Evolutionary conservation across 345 rosid species (phyloP), one percentile per base, ranked within the genome.

Genomic region (Bruguiera parviflora): DNA sequence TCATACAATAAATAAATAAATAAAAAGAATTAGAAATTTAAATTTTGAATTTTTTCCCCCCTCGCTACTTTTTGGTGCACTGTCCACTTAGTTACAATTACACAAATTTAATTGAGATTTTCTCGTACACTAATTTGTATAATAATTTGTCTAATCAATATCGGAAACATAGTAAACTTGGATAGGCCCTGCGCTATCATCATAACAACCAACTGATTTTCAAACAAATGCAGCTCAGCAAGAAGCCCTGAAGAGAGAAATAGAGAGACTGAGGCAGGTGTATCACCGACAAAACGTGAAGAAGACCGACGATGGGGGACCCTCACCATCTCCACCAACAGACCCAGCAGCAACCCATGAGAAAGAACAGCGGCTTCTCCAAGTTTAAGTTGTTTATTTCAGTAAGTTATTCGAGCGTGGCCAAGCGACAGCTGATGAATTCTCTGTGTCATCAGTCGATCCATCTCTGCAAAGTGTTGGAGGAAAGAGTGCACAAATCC

Each of bases 211-310:
- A 43, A 13, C 49, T 4, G 49, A 13, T 13, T 43, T 11, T 43
- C 3, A 43, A 43, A 43, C 49, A 43, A 43, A 43, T 71, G 73
- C 76, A 77, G 80, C 80, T 59, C 80, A 77, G 58, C 77, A 77
- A 58, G 80, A 72, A 58, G 80, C 80, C 53, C 56, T 77, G 67
- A 77, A 72, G 73, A 77, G 77, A 59, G 80, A 77, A 47, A 77
- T 77, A 68, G 77, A 77, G 67, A 72, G 80, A 60, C 52, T 77
- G 28, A 77, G 80, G 53, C 77, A 72, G 60, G 77, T 77, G 1
- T 77, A 77, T 59, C 77, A 72, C 3, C 77, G 64, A 58, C 77
- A 77, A 32, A 71, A 59, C 53, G 55, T 67, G 1, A 71, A 71
- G 68, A 71, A 67, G 20, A 72, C 64, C 56, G 76, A 77, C 24